Base-by-base conservation (phyloP, 352 stramenopile genomes). In the Globisporangium takayamanum region DNA sequence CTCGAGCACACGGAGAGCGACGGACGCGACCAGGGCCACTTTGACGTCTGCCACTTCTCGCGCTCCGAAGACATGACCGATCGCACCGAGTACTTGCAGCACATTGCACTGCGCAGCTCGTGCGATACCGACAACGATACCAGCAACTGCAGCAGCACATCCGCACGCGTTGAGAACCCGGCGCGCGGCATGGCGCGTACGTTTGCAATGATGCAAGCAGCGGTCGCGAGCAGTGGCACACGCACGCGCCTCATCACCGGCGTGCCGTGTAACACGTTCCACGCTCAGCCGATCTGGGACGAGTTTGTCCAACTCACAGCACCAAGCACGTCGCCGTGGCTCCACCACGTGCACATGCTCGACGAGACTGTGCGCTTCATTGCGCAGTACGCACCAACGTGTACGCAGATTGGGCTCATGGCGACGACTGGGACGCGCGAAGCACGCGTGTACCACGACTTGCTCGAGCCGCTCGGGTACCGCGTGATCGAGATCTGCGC, bases 211-310 rank as follows among this genome's bases (percentile, higher is more conserved):
- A 80, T 92, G 70, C 67, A 75, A 36, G 73, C 68, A 15, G 76
- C 74, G 5, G 76, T 72, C 18, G 41, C 56, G 11, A 60, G 68
- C 33, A 64, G 10, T 16, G 14, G 10, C 26, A 22, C 16, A 14
- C 18, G 16, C 16, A 44, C 64, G 36, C 77, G 67, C 22, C 76
- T 92, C 8, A 68, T 89, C 36, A 68, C 72, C 16, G 79, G 79
- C 37, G 78, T 89, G 36, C 76, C 79, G 14, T 92, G 79, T 74
- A 89, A 89, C 50, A 89, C 82, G 8, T 92, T 92, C 59, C 80
- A 89, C 66, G 78, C 80, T 18, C 67, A 70, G 52, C 70, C 80
- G 37, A 89, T 88, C 42, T 92, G 74, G 79, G 67, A 88, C 53
- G 72, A 86, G 55, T 89, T 92, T 57, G 67, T 87, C 39, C 62